Percentiles rank a stretch among this genome's conserved stretches.
phyloP scores from a whole-genome alignment of 2,329 filamentous ascomycete species.

The Zasmidium angulare region DNA sequence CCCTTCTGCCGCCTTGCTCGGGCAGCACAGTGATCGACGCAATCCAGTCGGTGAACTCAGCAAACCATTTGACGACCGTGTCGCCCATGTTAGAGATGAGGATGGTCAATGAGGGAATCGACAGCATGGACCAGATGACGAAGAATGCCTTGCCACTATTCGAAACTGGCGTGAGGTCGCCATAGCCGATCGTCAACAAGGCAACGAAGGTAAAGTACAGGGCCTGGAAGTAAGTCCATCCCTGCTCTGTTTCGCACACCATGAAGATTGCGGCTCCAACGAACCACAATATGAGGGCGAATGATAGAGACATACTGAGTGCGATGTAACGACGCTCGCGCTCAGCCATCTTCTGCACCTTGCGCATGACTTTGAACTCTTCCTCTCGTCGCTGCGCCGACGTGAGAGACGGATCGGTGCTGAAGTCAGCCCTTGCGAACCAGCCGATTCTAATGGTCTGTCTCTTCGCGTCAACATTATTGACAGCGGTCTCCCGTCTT shows the following conservation, averaged over 20 bases:
- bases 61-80: constrained; percentile 55
- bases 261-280: constrained; percentile 53
- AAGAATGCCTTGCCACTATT: constrained; percentile 57
- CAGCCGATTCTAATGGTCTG: constrained; percentile 44
- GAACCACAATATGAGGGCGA: constrained; percentile 47
- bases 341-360: constrained; percentile 43
- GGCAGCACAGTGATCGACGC: constrained; percentile 52
- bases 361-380: constrained; percentile 52
- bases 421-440: constrained; percentile 43
- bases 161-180: constrained; percentile 47
- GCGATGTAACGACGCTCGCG: constrained; percentile 44
- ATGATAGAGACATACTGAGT: constrained; percentile 37
- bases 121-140: constrained; percentile 57
- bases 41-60: constrained; percentile 56
- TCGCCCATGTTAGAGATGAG: constrained; percentile 56
- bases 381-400: constrained; percentile 44
- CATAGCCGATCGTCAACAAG: constrained; percentile 57
- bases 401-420: constrained; percentile 40
- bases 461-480: constrained; percentile 39
- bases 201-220: constrained; percentile 56
- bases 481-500: constrained; percentile 44
- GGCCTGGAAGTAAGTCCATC: constrained; percentile 53
- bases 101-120: constrained; percentile 56
- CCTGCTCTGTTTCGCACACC: constrained; percentile 45
- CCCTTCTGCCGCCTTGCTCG: constrained; percentile 1